These are phyloP conservation scores for Parastagonospora nodorum DNA, from an alignment of 2,329 filamentous ascomycete species.

Conservation along the genomic window DNA sequence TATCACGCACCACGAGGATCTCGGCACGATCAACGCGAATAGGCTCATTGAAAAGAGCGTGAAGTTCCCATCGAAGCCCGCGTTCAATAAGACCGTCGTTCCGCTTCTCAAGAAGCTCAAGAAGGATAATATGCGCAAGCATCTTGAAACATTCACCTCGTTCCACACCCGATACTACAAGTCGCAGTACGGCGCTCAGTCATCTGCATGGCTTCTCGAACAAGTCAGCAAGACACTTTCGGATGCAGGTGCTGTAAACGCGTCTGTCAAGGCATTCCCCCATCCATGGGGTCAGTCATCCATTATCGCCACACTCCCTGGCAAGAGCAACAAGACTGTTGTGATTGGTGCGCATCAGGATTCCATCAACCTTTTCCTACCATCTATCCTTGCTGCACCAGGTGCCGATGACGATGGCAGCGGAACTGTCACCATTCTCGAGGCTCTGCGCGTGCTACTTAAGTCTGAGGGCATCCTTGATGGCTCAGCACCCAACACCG, in stretches of 20 bases:
- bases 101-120: conserved; percentile 71
- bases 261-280: conserved; percentile 72
- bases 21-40: conserved; percentile 56
- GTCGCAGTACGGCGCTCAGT: conserved; percentile 77
- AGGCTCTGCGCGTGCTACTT: conserved; percentile 82
- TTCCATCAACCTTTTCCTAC: conserved; percentile 90
- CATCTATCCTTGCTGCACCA: conserved; percentile 80
- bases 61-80: conserved; percentile 69
- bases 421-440: conserved; percentile 91
- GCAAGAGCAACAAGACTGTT: conserved; percentile 80
- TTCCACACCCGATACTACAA: conserved; percentile 86
- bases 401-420: conserved; percentile 96
- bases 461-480: conserved; percentile 70
- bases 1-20: conserved; percentile 76
- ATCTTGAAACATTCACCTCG: conserved; percentile 77
- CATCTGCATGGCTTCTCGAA: conserved; percentile 82
- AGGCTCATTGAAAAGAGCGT: conserved; percentile 49
- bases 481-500: conserved; percentile 78
- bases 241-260: conserved; percentile 71
- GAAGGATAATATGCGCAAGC: conserved; percentile 75
- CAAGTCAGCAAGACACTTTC: conserved; percentile 75
- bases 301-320: conserved; percentile 90
- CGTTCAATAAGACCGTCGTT: conserved; percentile 68
- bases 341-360: conserved; percentile 83
- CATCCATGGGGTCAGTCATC: conserved; percentile 90